A percentile compares a stretch with the other conserved stretches of the same genome.
Conservation (phyloP, 495 filamentous ascomycete genomes). For the Aspergillus baeticus region DNA sequence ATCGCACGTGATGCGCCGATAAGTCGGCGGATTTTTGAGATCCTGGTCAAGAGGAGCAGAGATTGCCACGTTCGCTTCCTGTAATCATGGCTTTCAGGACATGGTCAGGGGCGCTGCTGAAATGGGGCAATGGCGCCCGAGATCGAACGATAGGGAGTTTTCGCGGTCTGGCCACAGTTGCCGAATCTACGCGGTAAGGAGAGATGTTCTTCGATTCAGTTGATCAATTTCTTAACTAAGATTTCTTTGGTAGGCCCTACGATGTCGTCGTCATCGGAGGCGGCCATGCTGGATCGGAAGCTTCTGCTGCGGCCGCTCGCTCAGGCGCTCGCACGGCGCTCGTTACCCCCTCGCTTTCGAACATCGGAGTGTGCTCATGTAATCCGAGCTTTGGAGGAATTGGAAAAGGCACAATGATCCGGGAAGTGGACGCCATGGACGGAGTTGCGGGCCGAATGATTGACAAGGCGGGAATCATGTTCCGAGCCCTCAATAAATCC, state of each 20-base stretch:
- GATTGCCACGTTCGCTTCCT: not conserved
- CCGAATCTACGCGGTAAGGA: conserved; percentile 42
- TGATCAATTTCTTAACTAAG: not conserved
- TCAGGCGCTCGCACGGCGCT: conserved; percentile 87
- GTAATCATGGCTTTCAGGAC: conserved; percentile 38
- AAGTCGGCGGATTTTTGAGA: not conserved
- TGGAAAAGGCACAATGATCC: conserved; percentile 96
- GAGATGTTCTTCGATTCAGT: not conserved
- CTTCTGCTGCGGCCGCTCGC: conserved; percentile 88
- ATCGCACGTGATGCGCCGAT: not conserved
- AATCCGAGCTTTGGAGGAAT: conserved; percentile 98
- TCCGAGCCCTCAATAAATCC: conserved; percentile 78
- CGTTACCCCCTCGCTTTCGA: conserved; percentile 80
- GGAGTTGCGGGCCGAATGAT: conserved; percentile 86
- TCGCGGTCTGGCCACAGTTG: conserved; percentile 49
- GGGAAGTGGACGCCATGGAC: conserved; percentile 94
- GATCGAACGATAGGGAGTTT: conserved; percentile 17
- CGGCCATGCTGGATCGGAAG: conserved; percentile 93
- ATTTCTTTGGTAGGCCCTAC: conserved; percentile 55
- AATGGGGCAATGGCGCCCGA: conserved; percentile 31
- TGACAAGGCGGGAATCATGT: conserved; percentile 92
- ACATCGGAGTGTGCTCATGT: conserved; percentile 94
- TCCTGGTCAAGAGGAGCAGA: not conserved
- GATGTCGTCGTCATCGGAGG: conserved; percentile 96
- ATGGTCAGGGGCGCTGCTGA: conserved; percentile 29